Evolutionary conservation across 1,139 yeast genomes (phyloP).

Genomic region (Arxiozyma heterogenica): DNA sequence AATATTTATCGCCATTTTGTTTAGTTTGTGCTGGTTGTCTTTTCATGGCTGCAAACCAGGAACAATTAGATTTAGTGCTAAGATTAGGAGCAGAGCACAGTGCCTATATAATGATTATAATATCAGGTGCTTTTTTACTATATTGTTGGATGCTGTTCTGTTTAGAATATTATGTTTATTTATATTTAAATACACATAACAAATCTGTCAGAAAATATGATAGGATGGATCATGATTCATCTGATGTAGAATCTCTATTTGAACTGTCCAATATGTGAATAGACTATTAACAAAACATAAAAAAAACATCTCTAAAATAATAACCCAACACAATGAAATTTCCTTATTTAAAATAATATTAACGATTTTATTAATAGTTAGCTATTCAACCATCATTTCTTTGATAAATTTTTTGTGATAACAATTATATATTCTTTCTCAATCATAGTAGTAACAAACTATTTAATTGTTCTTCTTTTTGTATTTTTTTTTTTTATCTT

Average conservation of each 20-base stretch:
- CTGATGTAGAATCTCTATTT: not conserved
- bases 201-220: not conserved
- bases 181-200: slow-evolving; percentile 19
- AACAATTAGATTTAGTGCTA: slow-evolving; percentile 63
- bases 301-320: not conserved
- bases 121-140: slow-evolving; percentile 66
- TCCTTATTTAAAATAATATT: no score
- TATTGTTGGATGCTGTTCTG: slow-evolving; percentile 56
- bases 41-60: slow-evolving; percentile 90
- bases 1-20: slow-evolving; percentile 74
- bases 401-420: no score
- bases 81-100: slow-evolving; percentile 78
- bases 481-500: no score
- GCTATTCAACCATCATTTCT: no score
- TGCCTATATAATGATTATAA: slow-evolving; percentile 64
- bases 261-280: not conserved
- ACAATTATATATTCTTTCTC: no score
- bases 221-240: not conserved
- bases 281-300: no score
- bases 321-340: no score
- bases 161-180: slow-evolving; percentile 47
- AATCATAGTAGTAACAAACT: no score
- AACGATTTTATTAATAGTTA: no score
- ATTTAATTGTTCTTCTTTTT: no score
- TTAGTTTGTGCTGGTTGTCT: slow-evolving; percentile 67